These are phyloP conservation scores for Herpotrichia juniperi DNA, from an alignment of 2,329 filamentous ascomycete species.

Conservation along the genomic window DNA sequence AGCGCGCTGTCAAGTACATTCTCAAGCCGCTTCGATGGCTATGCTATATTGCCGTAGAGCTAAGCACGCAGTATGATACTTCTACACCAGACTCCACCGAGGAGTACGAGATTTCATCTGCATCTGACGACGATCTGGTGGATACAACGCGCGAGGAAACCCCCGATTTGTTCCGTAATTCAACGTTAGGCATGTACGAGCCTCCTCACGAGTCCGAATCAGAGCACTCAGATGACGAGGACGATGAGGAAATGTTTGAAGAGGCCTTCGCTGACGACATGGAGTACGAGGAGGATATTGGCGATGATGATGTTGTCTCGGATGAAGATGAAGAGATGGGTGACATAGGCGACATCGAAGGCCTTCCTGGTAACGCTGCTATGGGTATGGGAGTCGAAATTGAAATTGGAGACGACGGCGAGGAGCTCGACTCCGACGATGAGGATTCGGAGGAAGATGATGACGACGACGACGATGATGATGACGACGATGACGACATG, in stretches of 20 bases:
- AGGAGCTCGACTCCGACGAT: slow-evolving; percentile 62
- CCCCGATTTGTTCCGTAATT: slow-evolving; percentile 95
- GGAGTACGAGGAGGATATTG: slow-evolving; percentile 84
- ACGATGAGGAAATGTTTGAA: slow-evolving; percentile 81
- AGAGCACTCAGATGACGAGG: slow-evolving; percentile 67
- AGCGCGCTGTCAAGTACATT: slow-evolving; percentile 95
- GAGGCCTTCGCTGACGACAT: slow-evolving; percentile 75
- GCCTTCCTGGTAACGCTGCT: slow-evolving; percentile 61
- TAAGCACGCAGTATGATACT: slow-evolving; percentile 82
- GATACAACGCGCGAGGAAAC: slow-evolving; percentile 81
- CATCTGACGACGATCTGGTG: slow-evolving; percentile 84
- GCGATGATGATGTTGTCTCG: slow-evolving; percentile 72
- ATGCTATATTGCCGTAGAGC: slow-evolving; percentile 82
- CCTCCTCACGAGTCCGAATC: slow-evolving; percentile 81
- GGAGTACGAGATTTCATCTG: slow-evolving; percentile 90
- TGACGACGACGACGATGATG: slow-evolving; percentile 61
- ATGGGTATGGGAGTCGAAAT: slow-evolving; percentile 76
- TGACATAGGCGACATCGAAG: slow-evolving; percentile 76
- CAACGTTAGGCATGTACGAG: slow-evolving; percentile 92
- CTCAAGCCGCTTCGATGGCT: slow-evolving; percentile 85
- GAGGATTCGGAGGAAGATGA: slow-evolving; percentile 61
- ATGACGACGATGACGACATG: slow-evolving; percentile 57
- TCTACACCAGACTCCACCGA: slow-evolving; percentile 69
- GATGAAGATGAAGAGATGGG: slow-evolving; percentile 82
- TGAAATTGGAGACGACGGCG: slow-evolving; percentile 73